These are phyloP conservation scores for Fagopyrum tataricum DNA, from an alignment of 148 eudicot genomes.

Conservation along the genomic window DNA sequence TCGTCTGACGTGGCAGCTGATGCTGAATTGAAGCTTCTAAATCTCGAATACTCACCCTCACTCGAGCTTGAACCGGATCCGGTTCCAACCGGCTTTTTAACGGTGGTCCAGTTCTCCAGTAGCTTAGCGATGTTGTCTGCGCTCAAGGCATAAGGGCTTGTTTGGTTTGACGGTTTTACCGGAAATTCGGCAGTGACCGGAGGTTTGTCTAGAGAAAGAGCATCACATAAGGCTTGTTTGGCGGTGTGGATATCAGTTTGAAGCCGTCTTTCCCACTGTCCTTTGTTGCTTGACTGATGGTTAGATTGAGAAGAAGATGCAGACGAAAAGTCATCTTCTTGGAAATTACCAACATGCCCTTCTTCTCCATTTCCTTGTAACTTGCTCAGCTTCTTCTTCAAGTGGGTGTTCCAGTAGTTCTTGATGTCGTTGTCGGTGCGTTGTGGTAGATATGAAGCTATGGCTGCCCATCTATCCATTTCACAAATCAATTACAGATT, in stretches of 20 bases:
- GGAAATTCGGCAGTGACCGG: not conserved
- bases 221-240: slow-evolving; percentile 70
- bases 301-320: slow-evolving; percentile 22
- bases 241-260: slow-evolving; percentile 80
- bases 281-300: slow-evolving; percentile 35
- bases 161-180: not conserved
- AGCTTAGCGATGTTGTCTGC: slow-evolving; percentile 65
- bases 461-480: slow-evolving; percentile 77
- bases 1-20: slow-evolving; percentile 22
- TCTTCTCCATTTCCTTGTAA: slow-evolving; percentile 20
- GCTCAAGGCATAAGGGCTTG: slow-evolving; percentile 49
- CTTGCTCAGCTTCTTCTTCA: slow-evolving; percentile 62
- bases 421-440: slow-evolving; percentile 90
- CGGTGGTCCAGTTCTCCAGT: slow-evolving; percentile 50
- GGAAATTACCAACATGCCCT: slow-evolving; percentile 13
- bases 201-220: slow-evolving; percentile 62
- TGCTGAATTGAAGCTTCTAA: slow-evolving; percentile 23
- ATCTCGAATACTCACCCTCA: slow-evolving; percentile 24
- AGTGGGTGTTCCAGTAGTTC: slow-evolving; percentile 89
- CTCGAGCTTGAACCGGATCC: slow-evolving; percentile 27
- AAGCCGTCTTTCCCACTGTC: slow-evolving; percentile 90
- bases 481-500: not conserved
- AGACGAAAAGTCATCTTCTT: slow-evolving; percentile 19
- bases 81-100: slow-evolving; percentile 12
- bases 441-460: slow-evolving; percentile 86